Evolutionary conservation across 352 stramenopile species (phyloP), one percentile per base, ranked within the genome.

Genomic region (Globisporangium megalacanthum): DNA sequence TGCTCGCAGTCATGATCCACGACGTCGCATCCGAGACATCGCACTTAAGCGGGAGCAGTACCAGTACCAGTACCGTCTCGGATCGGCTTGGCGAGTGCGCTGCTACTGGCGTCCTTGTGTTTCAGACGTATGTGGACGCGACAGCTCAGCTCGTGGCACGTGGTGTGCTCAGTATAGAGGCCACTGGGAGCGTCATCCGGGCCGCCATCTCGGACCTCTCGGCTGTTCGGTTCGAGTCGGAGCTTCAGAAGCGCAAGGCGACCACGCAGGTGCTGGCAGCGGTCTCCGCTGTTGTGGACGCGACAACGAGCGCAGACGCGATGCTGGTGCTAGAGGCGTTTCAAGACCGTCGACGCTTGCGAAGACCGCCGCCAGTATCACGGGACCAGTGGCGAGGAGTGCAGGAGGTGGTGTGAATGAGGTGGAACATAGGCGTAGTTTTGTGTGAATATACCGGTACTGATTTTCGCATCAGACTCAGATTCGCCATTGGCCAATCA

Each of bases 1-100:
- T 69, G n/a, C 48, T 46, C 20, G 62, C 60, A 19, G 52, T 69
- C 11, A 45, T 69, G n/a, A 63, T 69, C 41, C 62, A 68, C 37
- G 62, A 68, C 10, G 54, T 67, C 3, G 19, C 29, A 44, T 19
- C 10, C 42, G 59, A 42, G 7, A 50, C 6, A 13, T 39, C 36
- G 25, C 33, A 52, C 20, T 11, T 17, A 22, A 50, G 17, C n/a
- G 50, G 17, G 7, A 51, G 13, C 10, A 37, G 2, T 31, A 25
- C 0, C 15, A 37, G 2, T 31, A 25, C 0, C 15, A 44, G 15
- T 35, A 15, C 15, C 13, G n/a, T 20, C 33, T 53, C 44, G 14
- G 20, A 48, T 25, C 29, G 9, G 2, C n/a, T 36, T 15, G 42
- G n/a, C 36, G 55, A 60, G 15, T 66, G 39, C 17, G 57, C 65